Percentiles rank a stretch among this genome's conserved stretches.
Conservation (phyloP, 768 basidiomycete species). For the Termitomyces eurrhizus region DNA sequence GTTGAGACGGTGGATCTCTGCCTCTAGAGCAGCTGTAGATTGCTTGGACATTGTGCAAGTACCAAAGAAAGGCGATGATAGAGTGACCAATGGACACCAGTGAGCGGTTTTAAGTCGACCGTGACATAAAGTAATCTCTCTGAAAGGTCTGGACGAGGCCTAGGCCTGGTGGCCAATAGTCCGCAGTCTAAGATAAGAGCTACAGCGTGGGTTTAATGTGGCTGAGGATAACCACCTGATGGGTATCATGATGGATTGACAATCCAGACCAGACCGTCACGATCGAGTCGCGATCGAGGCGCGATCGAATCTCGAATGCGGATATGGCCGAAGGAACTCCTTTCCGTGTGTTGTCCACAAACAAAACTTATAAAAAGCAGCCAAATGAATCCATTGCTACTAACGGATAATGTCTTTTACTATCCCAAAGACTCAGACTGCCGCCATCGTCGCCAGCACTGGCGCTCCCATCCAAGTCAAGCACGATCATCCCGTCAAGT, state of each 20-base stretch:
- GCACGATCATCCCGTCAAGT: slow-evolving; percentile 50
- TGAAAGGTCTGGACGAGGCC: neutral
- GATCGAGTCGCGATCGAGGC: neutral
- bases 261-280: neutral
- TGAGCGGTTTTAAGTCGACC: neutral
- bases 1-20: neutral
- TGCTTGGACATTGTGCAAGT: neutral
- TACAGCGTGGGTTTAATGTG: neutral
- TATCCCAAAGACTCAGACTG: slow-evolving; percentile 39
- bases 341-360: neutral
- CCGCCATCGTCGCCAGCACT: slow-evolving; percentile 35
- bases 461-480: slow-evolving; percentile 34
- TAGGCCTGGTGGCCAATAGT: neutral
- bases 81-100: neutral
- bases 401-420: neutral
- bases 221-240: neutral
- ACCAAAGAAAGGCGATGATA: neutral
- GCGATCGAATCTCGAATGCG: neutral
- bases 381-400: neutral
- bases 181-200: neutral
- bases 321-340: neutral
- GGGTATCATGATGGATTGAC: neutral
- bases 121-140: neutral
- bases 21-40: neutral
- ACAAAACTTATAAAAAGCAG: neutral